These are phyloP conservation scores for Suillus americanus DNA, from an alignment of 768 basidiomycete genomes.

Conservation along the genomic window DNA sequence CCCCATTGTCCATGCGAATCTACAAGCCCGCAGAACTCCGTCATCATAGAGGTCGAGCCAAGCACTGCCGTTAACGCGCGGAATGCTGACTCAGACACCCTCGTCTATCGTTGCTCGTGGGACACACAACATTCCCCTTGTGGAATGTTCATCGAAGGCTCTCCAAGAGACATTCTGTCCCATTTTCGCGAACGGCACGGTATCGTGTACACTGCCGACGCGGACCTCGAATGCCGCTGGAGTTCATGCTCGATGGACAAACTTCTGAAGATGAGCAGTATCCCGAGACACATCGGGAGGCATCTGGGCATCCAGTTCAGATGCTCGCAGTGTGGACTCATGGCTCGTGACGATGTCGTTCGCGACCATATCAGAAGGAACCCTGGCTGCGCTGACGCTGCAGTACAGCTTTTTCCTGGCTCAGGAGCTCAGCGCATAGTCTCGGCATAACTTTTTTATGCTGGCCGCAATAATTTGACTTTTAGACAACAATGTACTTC, in stretches of 20 bases:
- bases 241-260: background rate
- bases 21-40: background rate
- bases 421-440: background rate
- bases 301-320: background rate
- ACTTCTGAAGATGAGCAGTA: background rate
- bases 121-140: background rate
- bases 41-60: background rate
- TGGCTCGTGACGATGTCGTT: background rate
- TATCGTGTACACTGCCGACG: background rate
- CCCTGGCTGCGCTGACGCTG: background rate
- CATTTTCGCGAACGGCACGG: background rate
- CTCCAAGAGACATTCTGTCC: background rate
- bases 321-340: background rate
- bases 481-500: background rate
- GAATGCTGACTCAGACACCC: background rate
- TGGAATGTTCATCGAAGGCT: background rate
- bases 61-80: background rate
- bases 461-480: background rate
- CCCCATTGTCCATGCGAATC: background rate
- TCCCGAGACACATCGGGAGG: background rate
- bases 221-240: background rate
- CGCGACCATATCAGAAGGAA: background rate
- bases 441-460: background rate
- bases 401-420: background rate
- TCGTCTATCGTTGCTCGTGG: background rate